phyloP scores from a whole-genome alignment of 208 protist species.

The Wallacemonas sp. region DNA sequence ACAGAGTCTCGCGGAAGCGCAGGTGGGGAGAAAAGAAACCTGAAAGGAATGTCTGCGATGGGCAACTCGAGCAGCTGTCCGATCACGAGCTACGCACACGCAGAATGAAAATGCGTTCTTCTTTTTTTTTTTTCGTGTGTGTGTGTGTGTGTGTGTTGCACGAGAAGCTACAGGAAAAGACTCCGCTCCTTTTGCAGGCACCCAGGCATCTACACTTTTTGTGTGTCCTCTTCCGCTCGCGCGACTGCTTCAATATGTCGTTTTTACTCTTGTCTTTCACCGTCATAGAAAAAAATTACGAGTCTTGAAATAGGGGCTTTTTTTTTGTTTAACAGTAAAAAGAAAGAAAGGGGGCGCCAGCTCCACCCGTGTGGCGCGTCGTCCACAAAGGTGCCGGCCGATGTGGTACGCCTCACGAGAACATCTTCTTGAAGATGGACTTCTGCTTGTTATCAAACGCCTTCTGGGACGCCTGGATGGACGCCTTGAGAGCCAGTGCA shows the following conservation, averaged over 20 bases:
- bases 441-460: constrained; percentile 85
- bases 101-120: too few relatives aligned
- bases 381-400: too few relatives aligned
- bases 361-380: too few relatives aligned
- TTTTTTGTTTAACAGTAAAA: constrained; percentile 14
- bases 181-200: too few relatives aligned
- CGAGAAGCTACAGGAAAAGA: too few relatives aligned
- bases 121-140: too few relatives aligned
- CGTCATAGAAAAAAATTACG: constrained; percentile 15
- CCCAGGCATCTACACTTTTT: constrained; percentile 18
- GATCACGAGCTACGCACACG: too few relatives aligned
- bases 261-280: constrained; percentile 1
- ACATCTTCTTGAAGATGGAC: constrained; percentile 84
- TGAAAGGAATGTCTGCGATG: neutral
- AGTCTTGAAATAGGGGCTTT: constrained; percentile 9
- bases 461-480: constrained; percentile 48
- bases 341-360: too few relatives aligned
- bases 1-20: neutral
- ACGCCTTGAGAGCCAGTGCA: constrained; percentile 47
- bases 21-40: constrained; percentile 3
- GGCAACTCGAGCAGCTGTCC: neutral
- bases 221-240: neutral
- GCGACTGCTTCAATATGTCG: too few relatives aligned
- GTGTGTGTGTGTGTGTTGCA: too few relatives aligned
- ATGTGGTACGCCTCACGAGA: constrained; percentile 34